phyloP scores from a whole-genome alignment of 192 early-diverging fungal genomes.

The Pecoramyces ruminantium region DNA sequence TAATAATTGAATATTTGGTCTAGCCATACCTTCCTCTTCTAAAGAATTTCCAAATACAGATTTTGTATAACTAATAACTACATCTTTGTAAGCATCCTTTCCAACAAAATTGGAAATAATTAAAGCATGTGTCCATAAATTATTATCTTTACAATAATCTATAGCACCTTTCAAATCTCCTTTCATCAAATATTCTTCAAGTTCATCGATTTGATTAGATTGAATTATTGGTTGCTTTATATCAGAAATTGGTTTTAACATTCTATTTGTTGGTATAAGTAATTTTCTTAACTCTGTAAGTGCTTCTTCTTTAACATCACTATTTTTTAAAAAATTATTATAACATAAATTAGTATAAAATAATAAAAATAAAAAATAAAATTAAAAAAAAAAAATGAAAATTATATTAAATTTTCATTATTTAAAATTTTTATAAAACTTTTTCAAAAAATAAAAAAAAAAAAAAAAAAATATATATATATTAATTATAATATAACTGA shows the following conservation, averaged over 20 bases:
- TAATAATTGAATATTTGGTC: not conserved
- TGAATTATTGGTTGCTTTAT: not conserved
- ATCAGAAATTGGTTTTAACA: not conserved
- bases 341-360: no score
- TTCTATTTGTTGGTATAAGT: not conserved
- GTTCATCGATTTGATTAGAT: not conserved
- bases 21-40: not conserved
- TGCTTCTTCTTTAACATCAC: not conserved
- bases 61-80: constrained; percentile 21
- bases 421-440: no score
- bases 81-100: constrained; percentile 63
- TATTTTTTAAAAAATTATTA: no score
- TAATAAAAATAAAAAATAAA: no score
- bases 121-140: constrained; percentile 78
- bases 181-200: not conserved
- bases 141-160: constrained; percentile 1
- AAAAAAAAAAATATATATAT: no score
- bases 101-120: constrained; percentile 75
- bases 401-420: no score
- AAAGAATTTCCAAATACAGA: not conserved
- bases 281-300: not conserved
- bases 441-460: no score
- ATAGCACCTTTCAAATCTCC: not conserved
- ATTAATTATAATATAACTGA: no score
- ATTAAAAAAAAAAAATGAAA: no score